A percentile compares a stretch with the other conserved stretches of the same genome.
Conservation (phyloP, 108 stramenopile genomes). For the Mayamaea pseudoterrestris region DNA sequence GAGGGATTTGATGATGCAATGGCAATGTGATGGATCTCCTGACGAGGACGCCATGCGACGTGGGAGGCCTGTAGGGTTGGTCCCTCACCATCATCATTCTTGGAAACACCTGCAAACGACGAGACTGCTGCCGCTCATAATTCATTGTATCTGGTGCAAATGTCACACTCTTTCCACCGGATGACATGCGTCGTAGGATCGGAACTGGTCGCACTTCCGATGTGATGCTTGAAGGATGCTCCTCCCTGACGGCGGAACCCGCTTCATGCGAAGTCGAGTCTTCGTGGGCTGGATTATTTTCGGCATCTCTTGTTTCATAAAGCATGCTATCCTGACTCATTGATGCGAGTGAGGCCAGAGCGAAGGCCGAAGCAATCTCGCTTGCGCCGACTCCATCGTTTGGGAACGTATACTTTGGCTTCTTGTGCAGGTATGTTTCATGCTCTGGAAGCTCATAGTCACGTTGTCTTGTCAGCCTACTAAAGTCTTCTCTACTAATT, state of each 20-base stretch:
- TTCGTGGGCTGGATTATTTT: background rate
- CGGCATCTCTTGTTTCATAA: too few relatives aligned
- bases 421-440: too few relatives aligned
- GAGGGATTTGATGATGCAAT: background rate
- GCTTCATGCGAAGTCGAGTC: background rate
- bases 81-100: too few relatives aligned
- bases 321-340: background rate
- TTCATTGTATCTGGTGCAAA: background rate
- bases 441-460: too few relatives aligned
- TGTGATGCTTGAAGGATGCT: background rate
- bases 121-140: background rate
- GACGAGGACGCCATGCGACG: background rate
- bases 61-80: too few relatives aligned
- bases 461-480: too few relatives aligned
- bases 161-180: too few relatives aligned
- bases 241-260: background rate
- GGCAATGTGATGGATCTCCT: too few relatives aligned
- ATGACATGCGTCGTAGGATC: background rate
- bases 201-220: conserved; percentile 1
- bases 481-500: too few relatives aligned
- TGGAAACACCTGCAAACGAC: background rate
- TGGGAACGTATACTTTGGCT: background rate
- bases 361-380: conserved; percentile 20
- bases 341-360: conserved; percentile 20
- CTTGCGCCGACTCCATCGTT: background rate